phyloP scores from a whole-genome alignment of 129 eudicot genomes.

The Saussurea involucrata region DNA sequence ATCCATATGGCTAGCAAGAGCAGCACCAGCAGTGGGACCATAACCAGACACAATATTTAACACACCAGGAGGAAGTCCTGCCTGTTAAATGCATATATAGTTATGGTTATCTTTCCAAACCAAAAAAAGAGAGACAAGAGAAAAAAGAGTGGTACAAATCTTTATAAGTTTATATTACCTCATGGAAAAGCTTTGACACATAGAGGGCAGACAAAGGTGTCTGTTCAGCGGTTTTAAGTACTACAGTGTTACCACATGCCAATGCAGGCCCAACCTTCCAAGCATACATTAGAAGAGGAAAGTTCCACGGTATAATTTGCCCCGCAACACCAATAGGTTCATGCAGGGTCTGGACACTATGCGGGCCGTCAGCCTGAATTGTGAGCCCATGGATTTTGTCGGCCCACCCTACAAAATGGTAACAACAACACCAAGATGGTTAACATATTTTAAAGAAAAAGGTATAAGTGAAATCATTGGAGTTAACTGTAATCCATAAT shows the following conservation, averaged over 20 bases:
- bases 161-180: constrained; percentile 45
- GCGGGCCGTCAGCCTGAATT: constrained; percentile 69
- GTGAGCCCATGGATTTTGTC: constrained; percentile 81
- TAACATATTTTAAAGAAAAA: background rate
- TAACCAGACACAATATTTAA: constrained; percentile 70
- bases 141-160: background rate
- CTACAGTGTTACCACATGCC: constrained; percentile 77
- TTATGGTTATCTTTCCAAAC: background rate
- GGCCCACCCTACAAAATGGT: constrained; percentile 60
- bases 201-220: constrained; percentile 77
- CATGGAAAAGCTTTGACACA: constrained; percentile 63
- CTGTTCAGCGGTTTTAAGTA: constrained; percentile 79
- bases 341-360: constrained; percentile 65
- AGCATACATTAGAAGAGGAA: constrained; percentile 71
- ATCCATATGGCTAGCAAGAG: constrained; percentile 88
- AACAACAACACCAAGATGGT: constrained; percentile 11
- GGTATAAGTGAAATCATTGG: background rate
- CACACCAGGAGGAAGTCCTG: constrained; percentile 87
- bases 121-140: background rate
- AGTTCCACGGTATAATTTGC: constrained; percentile 83
- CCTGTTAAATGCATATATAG: constrained; percentile 33
- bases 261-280: constrained; percentile 89
- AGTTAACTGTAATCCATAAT: too few relatives aligned
- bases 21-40: constrained; percentile 85
- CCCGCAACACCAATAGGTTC: constrained; percentile 87